A percentile compares a stretch with the other conserved stretches of the same genome.
phyloP scores from a whole-genome alignment of 441 rosid genomes.

The Populus hybrid region DNA sequence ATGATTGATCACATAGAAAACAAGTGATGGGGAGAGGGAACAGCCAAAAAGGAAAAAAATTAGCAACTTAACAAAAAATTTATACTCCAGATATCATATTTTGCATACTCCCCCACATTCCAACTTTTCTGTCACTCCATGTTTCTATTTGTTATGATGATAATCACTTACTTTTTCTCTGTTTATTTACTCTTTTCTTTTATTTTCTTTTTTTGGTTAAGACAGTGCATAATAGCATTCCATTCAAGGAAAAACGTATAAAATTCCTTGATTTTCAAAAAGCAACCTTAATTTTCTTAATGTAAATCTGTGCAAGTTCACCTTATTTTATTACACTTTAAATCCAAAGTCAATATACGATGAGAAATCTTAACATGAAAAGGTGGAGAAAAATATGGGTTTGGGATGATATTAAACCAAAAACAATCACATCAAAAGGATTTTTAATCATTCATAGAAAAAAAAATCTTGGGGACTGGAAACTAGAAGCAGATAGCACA shows the following conservation, averaged over 20 bases:
- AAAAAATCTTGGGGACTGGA: neutral
- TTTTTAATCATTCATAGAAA: neutral
- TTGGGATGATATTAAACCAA: neutral
- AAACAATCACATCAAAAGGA: neutral
- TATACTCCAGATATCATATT: constrained; percentile 4
- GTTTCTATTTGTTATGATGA: neutral
- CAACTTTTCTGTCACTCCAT: neutral
- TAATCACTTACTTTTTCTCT: neutral
- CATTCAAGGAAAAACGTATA: neutral
- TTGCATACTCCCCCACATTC: neutral
- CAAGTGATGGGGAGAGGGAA: neutral
- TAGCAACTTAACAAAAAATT: neutral
- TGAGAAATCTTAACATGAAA: neutral
- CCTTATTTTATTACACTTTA: neutral
- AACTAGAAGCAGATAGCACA: neutral
- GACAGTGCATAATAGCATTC: neutral
- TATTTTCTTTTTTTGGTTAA: neutral
- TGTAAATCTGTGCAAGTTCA: neutral
- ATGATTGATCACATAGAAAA: neutral
- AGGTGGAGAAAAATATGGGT: neutral
- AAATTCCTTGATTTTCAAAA: neutral
- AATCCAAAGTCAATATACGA: neutral
- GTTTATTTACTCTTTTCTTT: neutral
- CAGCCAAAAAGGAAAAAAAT: neutral
- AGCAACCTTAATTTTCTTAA: neutral